These are phyloP conservation scores for Tolypocladium inflatum DNA, from an alignment of 2,329 filamentous ascomycete genomes.

Conservation along the genomic window DNA sequence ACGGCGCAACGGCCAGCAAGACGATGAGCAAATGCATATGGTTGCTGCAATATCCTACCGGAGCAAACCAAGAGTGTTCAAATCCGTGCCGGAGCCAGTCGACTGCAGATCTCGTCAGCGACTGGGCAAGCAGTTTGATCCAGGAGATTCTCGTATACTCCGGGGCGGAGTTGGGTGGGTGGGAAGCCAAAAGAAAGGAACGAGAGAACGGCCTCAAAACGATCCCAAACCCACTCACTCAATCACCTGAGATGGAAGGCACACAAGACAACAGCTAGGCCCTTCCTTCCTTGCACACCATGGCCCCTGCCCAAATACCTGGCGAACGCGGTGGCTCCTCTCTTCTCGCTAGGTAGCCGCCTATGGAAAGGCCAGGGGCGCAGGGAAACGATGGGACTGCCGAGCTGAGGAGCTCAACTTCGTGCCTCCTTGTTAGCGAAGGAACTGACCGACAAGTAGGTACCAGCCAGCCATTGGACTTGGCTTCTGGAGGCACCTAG, in stretches of 20 bases:
- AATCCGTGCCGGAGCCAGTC: background rate
- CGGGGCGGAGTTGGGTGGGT: background rate
- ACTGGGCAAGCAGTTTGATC: background rate
- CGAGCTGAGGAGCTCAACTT: background rate
- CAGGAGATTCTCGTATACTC: background rate
- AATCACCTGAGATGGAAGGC: background rate
- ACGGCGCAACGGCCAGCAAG: constrained; percentile 7
- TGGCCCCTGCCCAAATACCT: background rate
- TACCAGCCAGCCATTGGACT: background rate
- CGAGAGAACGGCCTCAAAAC: background rate
- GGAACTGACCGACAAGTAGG: background rate
- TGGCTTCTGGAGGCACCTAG: background rate
- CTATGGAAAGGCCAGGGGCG: background rate
- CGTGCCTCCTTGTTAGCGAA: background rate
- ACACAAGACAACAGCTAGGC: background rate
- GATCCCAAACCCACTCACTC: background rate
- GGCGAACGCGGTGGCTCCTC: background rate
- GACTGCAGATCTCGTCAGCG: background rate
- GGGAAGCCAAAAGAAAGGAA: background rate
- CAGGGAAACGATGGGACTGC: background rate
- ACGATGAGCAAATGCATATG: background rate
- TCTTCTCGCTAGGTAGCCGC: background rate
- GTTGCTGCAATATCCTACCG: background rate
- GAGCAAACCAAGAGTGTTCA: background rate
- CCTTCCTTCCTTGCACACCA: background rate